Evolutionary conservation across 495 filamentous ascomycete genomes (phyloP), one percentile per base, ranked within the genome.

Genomic region (Annulohypoxylon nitens): DNA sequence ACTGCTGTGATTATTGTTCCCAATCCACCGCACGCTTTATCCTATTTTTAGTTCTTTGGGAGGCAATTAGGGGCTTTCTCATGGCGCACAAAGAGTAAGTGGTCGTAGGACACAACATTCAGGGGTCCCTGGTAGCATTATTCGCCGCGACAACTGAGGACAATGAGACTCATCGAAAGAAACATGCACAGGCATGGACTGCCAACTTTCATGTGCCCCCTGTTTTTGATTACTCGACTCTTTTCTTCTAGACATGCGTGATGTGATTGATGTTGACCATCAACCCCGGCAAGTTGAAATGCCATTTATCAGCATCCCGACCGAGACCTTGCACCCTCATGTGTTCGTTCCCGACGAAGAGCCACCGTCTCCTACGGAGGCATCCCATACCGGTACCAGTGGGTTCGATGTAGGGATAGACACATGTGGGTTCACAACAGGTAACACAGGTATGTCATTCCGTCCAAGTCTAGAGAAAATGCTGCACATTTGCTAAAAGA

Each of bases 361-460:
- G 18, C 54, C 62, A 18, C 63, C 71, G n/a, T 67, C 75, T 8
- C n/a, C 23, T 6, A 67, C 68, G 23, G 65, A 70, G 11, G 64
- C 61, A 39, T 53, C 23, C 53, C 45, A 45, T 37, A 20, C 57
- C n/a, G 51, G 67, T 9, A 63, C 67, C 12, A 70, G 55, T 23
- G 64, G 57, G 18, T 77, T 77, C 36, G 41, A 69, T 34, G 25
- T 78, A 12, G 75, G 75, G 4, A 4, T 68, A 8, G 62, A 78
- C 20, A 78, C 75, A 11, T 78, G 77, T 54, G 77, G 77, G 26
- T 78, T 75, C 39, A 70, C 65, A 2, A 66, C 64, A 4, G 20
- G 43, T 5, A 74, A 69, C 36, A 71, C 72, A 33, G 66, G 77
- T 77, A 54, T 75, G 76, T 71, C 14, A 16, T 30, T n/a, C 6